Percentiles rank a stretch among this genome's conserved stretches.
phyloP scores from a whole-genome alignment of 768 basidiomycete species.

The Serendipita vermifera region DNA sequence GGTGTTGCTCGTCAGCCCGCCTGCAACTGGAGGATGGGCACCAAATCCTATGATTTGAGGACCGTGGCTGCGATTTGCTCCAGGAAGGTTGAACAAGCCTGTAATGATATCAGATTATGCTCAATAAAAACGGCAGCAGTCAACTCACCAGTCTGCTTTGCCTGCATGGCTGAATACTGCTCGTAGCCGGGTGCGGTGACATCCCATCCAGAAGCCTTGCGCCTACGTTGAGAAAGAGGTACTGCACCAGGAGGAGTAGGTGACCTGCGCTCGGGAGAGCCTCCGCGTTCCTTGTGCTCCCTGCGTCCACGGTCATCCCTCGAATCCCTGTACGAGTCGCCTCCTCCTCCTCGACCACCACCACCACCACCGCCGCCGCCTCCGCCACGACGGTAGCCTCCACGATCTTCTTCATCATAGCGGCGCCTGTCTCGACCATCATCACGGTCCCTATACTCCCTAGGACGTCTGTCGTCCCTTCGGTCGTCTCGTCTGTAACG shows the following conservation, averaged over 20 bases:
- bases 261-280: constrained; percentile 66
- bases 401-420: constrained; percentile 30
- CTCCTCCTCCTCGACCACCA: constrained; percentile 40
- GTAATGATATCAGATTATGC: constrained; percentile 14
- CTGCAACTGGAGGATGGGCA: constrained; percentile 70
- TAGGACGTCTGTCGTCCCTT: constrained; percentile 39
- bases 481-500: constrained; percentile 43
- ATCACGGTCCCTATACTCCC: constrained; percentile 25
- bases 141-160: constrained; percentile 85
- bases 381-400: constrained; percentile 28
- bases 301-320: constrained; percentile 27
- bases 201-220: constrained; percentile 92
- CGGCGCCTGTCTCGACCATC: constrained; percentile 19
- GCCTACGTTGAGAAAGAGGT: constrained; percentile 71
- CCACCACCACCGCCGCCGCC: constrained; percentile 29
- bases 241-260: constrained; percentile 81
- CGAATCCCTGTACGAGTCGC: neutral
- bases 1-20: constrained; percentile 76
- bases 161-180: constrained; percentile 86
- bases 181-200: constrained; percentile 93
- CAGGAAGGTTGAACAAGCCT: constrained; percentile 95
- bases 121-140: neutral
- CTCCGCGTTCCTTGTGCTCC: constrained; percentile 29
- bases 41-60: constrained; percentile 72
- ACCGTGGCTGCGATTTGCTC: constrained; percentile 80